These are phyloP conservation scores for Raddia distichophylla DNA, from an alignment of 176 grass and related monocot species.

Conservation along the genomic window DNA sequence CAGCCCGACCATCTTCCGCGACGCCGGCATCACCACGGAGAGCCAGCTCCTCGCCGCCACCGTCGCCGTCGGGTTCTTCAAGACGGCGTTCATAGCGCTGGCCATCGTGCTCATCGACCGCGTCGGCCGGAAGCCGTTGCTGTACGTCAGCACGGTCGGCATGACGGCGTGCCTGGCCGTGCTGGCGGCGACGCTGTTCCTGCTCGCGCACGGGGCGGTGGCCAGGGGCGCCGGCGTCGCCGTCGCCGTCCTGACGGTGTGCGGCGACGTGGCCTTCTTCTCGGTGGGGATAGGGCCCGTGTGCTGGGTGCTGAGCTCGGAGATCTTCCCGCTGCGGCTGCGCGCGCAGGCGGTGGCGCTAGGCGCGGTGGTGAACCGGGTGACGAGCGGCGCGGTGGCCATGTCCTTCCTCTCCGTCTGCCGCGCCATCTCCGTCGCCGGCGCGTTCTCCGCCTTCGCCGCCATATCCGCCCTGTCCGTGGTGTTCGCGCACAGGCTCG, in stretches of 20 bases:
- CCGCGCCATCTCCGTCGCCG: constrained; percentile 43
- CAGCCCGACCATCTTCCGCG: constrained; percentile 60
- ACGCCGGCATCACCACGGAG: constrained; percentile 66
- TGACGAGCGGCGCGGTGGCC: constrained; percentile 63
- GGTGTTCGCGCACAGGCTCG: constrained; percentile 50
- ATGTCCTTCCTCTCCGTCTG: constrained; percentile 74
- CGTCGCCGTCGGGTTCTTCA: constrained; percentile 63
- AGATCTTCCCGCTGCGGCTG: constrained; percentile 63
- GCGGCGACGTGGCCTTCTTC: constrained; percentile 74
- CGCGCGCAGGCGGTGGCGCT: constrained; percentile 65
- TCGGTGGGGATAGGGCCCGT: constrained; percentile 72
- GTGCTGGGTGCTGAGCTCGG: constrained; percentile 66
- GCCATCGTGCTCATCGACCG: constrained; percentile 67
- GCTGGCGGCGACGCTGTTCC: constrained; percentile 43
- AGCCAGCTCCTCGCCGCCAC: constrained; percentile 66
- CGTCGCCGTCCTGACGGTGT: constrained; percentile 50
- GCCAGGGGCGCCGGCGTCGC: constrained; percentile 35
- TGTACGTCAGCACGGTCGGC: constrained; percentile 67
- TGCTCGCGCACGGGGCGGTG: constrained; percentile 49
- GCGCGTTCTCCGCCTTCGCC: constrained; percentile 60
- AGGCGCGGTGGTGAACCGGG: constrained; percentile 56
- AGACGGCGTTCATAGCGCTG: constrained; percentile 67
- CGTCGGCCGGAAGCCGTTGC: constrained; percentile 58
- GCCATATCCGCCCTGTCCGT: constrained; percentile 56
- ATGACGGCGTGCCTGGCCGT: constrained; percentile 60